Conservation (phyloP, 2,329 filamentous ascomycete species). For the Knufia petricola region DNA sequence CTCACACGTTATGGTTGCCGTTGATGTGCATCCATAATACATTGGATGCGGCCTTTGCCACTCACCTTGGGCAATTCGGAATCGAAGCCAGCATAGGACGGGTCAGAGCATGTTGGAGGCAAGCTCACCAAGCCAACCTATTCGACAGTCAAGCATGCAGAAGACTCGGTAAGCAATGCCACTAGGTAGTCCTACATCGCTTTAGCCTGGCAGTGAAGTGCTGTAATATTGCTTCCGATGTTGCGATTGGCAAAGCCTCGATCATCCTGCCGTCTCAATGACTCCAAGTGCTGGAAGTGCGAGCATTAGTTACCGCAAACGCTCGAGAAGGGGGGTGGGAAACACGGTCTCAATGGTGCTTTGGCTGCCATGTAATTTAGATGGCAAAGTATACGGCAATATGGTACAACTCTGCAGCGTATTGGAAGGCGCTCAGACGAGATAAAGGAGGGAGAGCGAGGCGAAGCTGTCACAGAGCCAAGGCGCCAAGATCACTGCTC, state of each 20-base stretch:
- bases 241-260: background rate
- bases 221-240: background rate
- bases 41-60: background rate
- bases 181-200: background rate
- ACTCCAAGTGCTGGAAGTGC: background rate
- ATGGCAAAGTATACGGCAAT: background rate
- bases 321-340: background rate
- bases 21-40: background rate
- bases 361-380: background rate
- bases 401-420: background rate
- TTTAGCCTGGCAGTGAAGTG: background rate
- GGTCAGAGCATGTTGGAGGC: background rate
- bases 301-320: background rate
- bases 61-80: background rate
- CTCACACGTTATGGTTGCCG: background rate
- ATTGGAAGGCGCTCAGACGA: background rate
- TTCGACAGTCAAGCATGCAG: conserved; percentile 5
- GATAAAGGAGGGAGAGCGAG: background rate
- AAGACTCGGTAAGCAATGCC: conserved; percentile 2
- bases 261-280: background rate
- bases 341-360: background rate
- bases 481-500: background rate
- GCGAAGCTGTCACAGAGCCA: background rate
- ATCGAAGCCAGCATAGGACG: background rate
- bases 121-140: conserved; percentile 1